Base-by-base conservation (phyloP, 306 rosid genomes). In the Lupinus albus region DNA sequence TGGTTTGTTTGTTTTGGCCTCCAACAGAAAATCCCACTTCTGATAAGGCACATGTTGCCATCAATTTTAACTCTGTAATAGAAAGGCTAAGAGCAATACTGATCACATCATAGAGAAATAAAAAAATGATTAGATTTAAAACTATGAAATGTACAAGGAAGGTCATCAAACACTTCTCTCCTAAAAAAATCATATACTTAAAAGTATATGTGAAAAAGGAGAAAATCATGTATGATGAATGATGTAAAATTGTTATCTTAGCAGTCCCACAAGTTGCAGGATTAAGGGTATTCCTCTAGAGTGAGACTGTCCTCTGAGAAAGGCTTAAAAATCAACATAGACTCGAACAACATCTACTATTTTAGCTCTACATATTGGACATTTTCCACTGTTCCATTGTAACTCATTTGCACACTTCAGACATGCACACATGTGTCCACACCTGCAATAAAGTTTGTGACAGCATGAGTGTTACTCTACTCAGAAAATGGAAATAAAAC, bases 341-440 rank as follows among this genome's bases (percentile, higher is more conserved):
- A 89, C 91, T 61, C 81, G 84, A 48, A 87, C 91, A 8, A 93
- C 97, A 73, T 89, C 98, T 48, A 73, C 81, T 32, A 93, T 88
- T 0, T 86, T 85, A 52, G 98, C 89, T 10, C 71, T 53, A 55
- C 98, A 93, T n/a, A 89, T 79, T 5, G 98, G 98, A 35, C 98
- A 92, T 66, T 86, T 87, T 49, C 89, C 93, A 1, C 78, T 76
- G 36, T 82, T 83, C 91, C 91, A 83, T 74, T 84, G 98, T 80
- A 92, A 48, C 71, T 92, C 98, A 57, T 78, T 86, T 41, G 88
- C 98, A 77, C 98, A 92, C 71, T 84, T 87, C 44, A 87, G 55
- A 61, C 98, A 92, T 20, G 93, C 68, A 72, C 98, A 92, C 95
- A 92, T 92, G 82, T 92, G 98, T 32, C 98, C 98, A 63, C 98